These are phyloP conservation scores for Ophiocordyceps camponoti-saundersi DNA, from an alignment of 2,329 filamentous ascomycete genomes.

Conservation along the genomic window DNA sequence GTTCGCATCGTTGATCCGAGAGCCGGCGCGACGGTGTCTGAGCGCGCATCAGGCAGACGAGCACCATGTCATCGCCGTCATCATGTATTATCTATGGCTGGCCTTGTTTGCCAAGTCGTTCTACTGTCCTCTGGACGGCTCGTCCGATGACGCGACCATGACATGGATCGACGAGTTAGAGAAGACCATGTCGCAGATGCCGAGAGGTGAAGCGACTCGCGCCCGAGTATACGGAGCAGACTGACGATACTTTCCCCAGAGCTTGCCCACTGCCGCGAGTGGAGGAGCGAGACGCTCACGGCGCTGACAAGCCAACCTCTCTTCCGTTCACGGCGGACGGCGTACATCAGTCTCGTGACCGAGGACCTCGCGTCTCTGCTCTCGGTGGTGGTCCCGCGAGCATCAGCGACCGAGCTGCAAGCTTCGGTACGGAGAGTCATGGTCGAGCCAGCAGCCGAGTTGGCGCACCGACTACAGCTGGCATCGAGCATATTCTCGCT, in stretches of 20 bases:
- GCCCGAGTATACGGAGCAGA: not conserved
- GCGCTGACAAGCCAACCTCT: constrained; percentile 14
- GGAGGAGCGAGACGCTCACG: constrained; percentile 19
- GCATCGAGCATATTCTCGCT: constrained; percentile 16
- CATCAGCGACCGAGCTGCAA: constrained; percentile 12
- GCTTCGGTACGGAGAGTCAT: constrained; percentile 15
- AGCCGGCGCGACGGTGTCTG: constrained; percentile 16
- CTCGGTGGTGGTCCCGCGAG: constrained; percentile 11
- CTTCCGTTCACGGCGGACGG: constrained; percentile 13
- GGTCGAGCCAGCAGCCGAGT: constrained; percentile 17
- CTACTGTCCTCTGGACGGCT: constrained; percentile 18
- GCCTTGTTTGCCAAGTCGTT: constrained; percentile 18
- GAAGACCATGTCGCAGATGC: constrained; percentile 14
- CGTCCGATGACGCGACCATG: constrained; percentile 11
- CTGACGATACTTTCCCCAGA: constrained; percentile 8
- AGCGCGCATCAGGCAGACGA: constrained; percentile 14
- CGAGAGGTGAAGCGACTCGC: constrained; percentile 10
- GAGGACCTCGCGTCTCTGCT: constrained; percentile 17
- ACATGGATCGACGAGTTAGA: constrained; percentile 17
- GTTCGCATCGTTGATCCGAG: constrained; percentile 16
- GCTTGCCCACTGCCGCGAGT: constrained; percentile 16
- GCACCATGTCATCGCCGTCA: constrained; percentile 16
- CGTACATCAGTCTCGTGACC: constrained; percentile 12
- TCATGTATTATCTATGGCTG: constrained; percentile 20
- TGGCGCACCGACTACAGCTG: constrained; percentile 18